Base-by-base conservation (phyloP, 768 basidiomycete genomes). In the Tubosaeta sp. region DNA sequence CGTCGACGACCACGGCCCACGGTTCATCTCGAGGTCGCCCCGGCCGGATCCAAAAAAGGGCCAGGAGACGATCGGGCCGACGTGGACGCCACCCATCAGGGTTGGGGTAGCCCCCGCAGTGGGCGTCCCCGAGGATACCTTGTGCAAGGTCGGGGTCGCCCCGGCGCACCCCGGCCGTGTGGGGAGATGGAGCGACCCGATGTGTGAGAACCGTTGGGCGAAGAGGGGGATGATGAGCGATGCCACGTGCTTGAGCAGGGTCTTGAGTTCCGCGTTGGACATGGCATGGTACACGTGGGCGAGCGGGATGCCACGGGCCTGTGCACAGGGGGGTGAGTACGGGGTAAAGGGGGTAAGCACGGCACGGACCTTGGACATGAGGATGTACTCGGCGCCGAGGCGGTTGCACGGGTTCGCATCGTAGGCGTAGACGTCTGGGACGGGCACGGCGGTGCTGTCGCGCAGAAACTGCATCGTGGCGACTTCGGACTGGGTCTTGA, bases 1-100 rank as follows among this genome's bases (percentile, higher is more conserved):
- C 3, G 83, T 78, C 5, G 77, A 76, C 3, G 75, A 52, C 86
- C 88, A 92, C 0, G 90, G 91, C 3, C 90, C 89, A n/a, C 90
- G 83, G 60, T 89, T 75, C 33, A 92, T 75, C 58, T 90, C 87
- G 22, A 89, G 76, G 52, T 88, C 84, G 31, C 90, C 90, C 37
- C 91, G 78, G 57, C 85, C 83, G 5, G 88, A 86, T 43, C 90
- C 90, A 65, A 93, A 93, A 76, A 92, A 93, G 1, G 90, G 86
- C 90, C 91, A 93, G 4, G 89, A 91, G 46, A 92, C 81, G 61
- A 93, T 92, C 8, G 86, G 86, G 4, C 90, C 90, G 41, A 91
- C 75, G 46, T 84, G 80, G 46, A 77, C 72, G 33, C 10, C 33
- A 34, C 33, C 33, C 33, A n/a, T n/a, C n/a, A 34, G 33, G 54